Evolutionary conservation across 164 flowering plant genomes (phyloP), one percentile per base, ranked within the genome.

Genomic region (Aristolochia contorta): DNA sequence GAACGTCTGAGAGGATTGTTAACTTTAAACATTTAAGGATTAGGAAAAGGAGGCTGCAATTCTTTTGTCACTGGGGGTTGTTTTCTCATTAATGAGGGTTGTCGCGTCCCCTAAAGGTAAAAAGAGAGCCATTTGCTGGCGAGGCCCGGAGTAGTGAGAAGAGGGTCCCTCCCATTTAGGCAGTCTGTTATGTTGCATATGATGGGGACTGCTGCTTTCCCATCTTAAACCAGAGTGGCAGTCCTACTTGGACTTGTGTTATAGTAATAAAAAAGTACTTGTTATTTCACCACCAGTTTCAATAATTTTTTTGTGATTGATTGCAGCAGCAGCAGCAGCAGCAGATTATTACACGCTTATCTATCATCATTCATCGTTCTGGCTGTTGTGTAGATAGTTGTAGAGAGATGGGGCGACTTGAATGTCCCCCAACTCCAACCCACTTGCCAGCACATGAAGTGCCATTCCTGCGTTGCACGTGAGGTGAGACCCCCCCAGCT

Each of bases 181-280:
- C n/a, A n/a, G n/a, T n/a, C n/a, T n/a, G n/a, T n/a, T n/a, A n/a
- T n/a, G n/a, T n/a, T n/a, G n/a, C n/a, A n/a, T n/a, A n/a, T n/a
- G n/a, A n/a, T 22, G 62, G 46, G 46, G 21, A 23, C 33, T 33
- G 46, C 62, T 23, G 37, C 48, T 46, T 47, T 59, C 50, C 33
- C 62, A 58, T 58, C 46, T 46, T 24, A 59, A 21, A 46, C 52
- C 52, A 58, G 52, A 46, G 52, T 49, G 52, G n/a, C 20, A 49
- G 52, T 5, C 20, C n/a, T 49, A 8, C 52, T 6, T 49, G 20
- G 20, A 0, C 52, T 20, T n/a, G n/a, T n/a, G n/a, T n/a, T n/a
- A n/a, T n/a, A n/a, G n/a, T n/a, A n/a, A n/a, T n/a, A n/a, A n/a
- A n/a, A n/a, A n/a, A n/a, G n/a, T n/a, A n/a, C n/a, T n/a, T n/a